Conservation (phyloP, 805 yeast species). For the Cyberlindnera euphorbiae region DNA sequence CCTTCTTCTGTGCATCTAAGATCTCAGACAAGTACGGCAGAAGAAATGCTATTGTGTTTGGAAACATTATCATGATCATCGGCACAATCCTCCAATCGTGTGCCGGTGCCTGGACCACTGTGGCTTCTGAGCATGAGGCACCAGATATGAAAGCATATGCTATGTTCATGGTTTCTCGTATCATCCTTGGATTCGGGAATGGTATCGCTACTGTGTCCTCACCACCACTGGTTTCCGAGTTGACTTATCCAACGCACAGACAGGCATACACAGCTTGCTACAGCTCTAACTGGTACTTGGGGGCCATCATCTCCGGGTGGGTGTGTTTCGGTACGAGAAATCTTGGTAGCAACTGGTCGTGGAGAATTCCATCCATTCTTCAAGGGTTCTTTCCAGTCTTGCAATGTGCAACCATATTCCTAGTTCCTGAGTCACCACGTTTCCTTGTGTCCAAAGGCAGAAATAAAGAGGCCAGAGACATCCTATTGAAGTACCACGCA, state of each 20-base stretch:
- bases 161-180: slow-evolving; percentile 29
- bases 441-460: slow-evolving; percentile 38
- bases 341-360: slow-evolving; percentile 32
- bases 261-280: slow-evolving; percentile 39
- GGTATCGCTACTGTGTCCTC: slow-evolving; percentile 39
- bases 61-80: slow-evolving; percentile 22
- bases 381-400: slow-evolving; percentile 45
- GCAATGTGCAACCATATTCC: slow-evolving; percentile 33
- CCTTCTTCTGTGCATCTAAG: slow-evolving; percentile 27
- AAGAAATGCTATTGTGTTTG: slow-evolving; percentile 27
- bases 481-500: slow-evolving; percentile 38
- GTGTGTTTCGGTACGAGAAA: slow-evolving; percentile 42
- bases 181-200: slow-evolving; percentile 45
- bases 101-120: slow-evolving; percentile 22
- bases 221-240: slow-evolving; percentile 48
- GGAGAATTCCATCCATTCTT: slow-evolving; percentile 52
- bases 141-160: slow-evolving; percentile 19
- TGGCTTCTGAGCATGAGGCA: slow-evolving; percentile 3
- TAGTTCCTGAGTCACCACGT: slow-evolving; percentile 49
- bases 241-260: slow-evolving; percentile 43
- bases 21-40: slow-evolving; percentile 38
- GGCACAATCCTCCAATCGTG: slow-evolving; percentile 27
- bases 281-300: slow-evolving; percentile 49
- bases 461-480: slow-evolving; percentile 37
- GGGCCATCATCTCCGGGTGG: slow-evolving; percentile 50